These are phyloP conservation scores for Penicillium sp. DNA, from an alignment of 2,329 filamentous ascomycete species.

Conservation along the genomic window DNA sequence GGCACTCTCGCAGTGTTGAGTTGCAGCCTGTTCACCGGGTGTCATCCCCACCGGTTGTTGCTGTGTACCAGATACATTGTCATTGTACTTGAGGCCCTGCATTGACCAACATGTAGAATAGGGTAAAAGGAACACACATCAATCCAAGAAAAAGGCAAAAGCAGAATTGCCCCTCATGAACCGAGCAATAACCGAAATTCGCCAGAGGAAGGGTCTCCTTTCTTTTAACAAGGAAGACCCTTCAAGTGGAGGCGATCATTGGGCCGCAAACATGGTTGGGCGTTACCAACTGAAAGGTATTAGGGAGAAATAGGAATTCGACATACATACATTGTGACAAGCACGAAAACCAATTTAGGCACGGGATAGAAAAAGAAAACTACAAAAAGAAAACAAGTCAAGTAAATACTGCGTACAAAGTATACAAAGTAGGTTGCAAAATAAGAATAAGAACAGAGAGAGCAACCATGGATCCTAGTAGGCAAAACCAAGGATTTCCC, in stretches of 20 bases:
- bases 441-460: slow-evolving; percentile 2
- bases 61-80: slow-evolving; percentile 20
- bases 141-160: background rate
- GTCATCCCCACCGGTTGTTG: slow-evolving; percentile 24
- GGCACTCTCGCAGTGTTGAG: background rate
- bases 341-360: background rate
- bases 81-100: slow-evolving; percentile 13
- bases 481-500: slow-evolving; percentile 15
- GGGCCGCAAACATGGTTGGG: slow-evolving; percentile 25
- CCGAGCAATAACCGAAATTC: background rate
- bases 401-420: background rate
- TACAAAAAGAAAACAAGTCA: background rate
- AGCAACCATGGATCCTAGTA: slow-evolving; percentile 8
- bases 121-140: background rate
- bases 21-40: slow-evolving; percentile 4
- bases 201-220: background rate
- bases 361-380: background rate
- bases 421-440: background rate
- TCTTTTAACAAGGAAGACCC: slow-evolving; percentile 7
- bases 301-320: slow-evolving; percentile 10
- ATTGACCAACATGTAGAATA: background rate
- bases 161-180: background rate
- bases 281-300: slow-evolving; percentile 2
- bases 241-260: slow-evolving; percentile 21
- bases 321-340: background rate